Evolutionary conservation across 192 early-diverging fungal genomes (phyloP), one percentile per base, ranked within the genome.

Genomic region (Coemansia furcata): DNA sequence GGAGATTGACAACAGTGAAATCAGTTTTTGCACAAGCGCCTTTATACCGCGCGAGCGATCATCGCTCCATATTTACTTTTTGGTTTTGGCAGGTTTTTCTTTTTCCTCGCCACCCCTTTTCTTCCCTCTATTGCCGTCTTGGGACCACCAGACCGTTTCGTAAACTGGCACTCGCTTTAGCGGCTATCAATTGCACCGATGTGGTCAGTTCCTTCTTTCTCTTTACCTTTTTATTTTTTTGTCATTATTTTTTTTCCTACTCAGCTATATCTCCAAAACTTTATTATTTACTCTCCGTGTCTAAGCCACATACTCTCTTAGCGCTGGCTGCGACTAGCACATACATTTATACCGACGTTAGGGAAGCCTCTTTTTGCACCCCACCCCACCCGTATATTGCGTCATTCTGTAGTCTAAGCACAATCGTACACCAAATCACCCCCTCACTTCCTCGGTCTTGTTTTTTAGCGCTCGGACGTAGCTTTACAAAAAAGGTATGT

Each of bases 191-290:
- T 9, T 47, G 46, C 46, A 47, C 19, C 46, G 19, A 23, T 19
- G 19, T 23, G 6, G 54, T 32, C 30, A 4, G 54, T 3, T 32
- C 54, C 30, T 57, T 32, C 40, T 59, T 26, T 67, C 29, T 39
- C 29, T 46, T 50, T 71, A 58, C 65, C 49, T 33, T 30, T 66
- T 50, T 50, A 59, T 14, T 33, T 59, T 66, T 50, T 50, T 67
- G 26, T 33, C 36, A 65, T 40, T 40, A 32, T 43, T 62, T 26
- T 26, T 26, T 26, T 26, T 40, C 40, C 4, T 30, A 58, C 29
- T 67, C 57, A 67, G 54, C 55, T 57, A 15, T 66, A 40, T 29
- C 52, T 57, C 35, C 6, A 57, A 32, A 32, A 38, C 54, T 65
- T 47, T 30, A 11, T 36, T 65, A 36, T 52, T 50, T 21, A n/a